A percentile compares a stretch with the other conserved stretches of the same genome.
Conservation (phyloP, 345 rosid genomes). For the Brassica juncea region DNA sequence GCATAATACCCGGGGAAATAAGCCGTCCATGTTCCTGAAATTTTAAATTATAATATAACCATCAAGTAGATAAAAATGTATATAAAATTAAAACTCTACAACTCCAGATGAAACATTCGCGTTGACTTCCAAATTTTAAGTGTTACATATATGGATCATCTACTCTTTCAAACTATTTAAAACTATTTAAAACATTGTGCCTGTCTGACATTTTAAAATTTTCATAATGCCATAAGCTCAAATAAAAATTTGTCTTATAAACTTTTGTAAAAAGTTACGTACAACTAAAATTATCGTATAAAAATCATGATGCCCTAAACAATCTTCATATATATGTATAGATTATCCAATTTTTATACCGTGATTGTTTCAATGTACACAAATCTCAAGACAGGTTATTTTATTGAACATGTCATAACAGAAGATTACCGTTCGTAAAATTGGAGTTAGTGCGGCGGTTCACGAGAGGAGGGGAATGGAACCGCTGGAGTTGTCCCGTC, state of each 20-base stretch:
- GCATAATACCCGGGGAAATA: not conserved
- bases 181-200: not conserved
- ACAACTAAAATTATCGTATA: not conserved
- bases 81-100: not conserved
- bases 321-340: not conserved
- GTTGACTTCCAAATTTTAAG: not conserved
- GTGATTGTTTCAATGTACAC: not conserved
- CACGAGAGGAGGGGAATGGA: not conserved
- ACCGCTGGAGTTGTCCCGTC: not conserved
- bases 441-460: not conserved
- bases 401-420: not conserved
- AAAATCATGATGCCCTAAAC: not conserved
- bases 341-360: too few relatives aligned
- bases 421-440: not conserved
- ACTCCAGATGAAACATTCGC: not conserved
- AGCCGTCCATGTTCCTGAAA: not conserved
- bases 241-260: not conserved
- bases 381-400: not conserved
- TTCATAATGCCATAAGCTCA: not conserved
- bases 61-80: not conserved
- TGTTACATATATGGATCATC: not conserved
- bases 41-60: not conserved
- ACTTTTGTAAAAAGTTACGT: not conserved
- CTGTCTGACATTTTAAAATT: not conserved
- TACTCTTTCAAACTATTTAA: not conserved